Base-by-base conservation (phyloP, 805 yeast species). In the Ogataea methanolica region DNA sequence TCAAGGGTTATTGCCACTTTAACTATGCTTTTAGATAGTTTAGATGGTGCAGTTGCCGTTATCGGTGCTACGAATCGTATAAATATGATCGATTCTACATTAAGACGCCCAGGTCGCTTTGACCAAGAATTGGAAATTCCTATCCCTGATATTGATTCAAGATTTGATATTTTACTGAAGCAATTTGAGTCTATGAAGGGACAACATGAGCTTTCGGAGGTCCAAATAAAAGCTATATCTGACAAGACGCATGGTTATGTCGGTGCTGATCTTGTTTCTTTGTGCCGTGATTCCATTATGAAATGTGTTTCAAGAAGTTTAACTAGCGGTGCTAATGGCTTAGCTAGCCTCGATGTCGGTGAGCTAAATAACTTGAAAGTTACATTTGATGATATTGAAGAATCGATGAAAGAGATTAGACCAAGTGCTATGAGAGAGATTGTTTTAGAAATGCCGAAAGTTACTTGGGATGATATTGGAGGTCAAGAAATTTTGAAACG, bases 391-490 rank as follows among this genome's bases (percentile, higher is more conserved):
- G 96, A 92, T 58, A 72, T 92, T n/a, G 82, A 82, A 42, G 66
- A 65, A 21, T 91, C 97, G 0, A 66, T 90, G 62, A 67, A 80
- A 1, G 91, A 87, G n/a, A 81, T 94, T 2, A 75, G 95, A 43
- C 98, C 99, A 2, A 86, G 96, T 50, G 98, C 98, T 2, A 94
- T 94, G 99, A 78, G 96, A 49, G 99, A 94, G 64, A 88, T 92
- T 44, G 84, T 90, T 47, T 71, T 94, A 43, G 99, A 94, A 58
- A 88, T 91, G 79, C 98, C 99, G 9, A 88, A 88, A 58, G 95
- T 91, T 0, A 76, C 79, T 51, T 94, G 99, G 98, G 69, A 78
- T 17, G 99, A 94, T 68, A 91, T 94, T 58, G 98, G 98, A 14
- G 99, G 99, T 3, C 98, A 94, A 65, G 83, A 84, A 22, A 82